Percentiles rank a stretch among this genome's conserved stretches.
Evolutionary conservation across 805 yeast species (phyloP).

Genomic region (Wickerhamiella allomyrinae): DNA sequence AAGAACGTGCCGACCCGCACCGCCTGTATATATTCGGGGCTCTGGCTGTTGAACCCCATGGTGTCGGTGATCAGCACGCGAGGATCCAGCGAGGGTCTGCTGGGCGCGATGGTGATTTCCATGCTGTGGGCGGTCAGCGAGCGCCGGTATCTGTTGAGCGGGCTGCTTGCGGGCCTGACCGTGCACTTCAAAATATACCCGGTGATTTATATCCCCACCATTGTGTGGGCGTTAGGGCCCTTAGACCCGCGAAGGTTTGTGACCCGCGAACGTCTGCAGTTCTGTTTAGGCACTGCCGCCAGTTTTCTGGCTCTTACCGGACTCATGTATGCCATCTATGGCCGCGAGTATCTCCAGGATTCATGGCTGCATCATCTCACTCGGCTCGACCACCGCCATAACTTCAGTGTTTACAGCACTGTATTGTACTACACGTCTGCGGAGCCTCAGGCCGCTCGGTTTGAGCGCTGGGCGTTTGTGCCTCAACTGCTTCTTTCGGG

Average conservation of each 20-base stretch:
- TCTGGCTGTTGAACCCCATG: slow-evolving; percentile 93
- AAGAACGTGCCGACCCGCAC: slow-evolving; percentile 22
- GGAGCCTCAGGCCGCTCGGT: slow-evolving; percentile 12
- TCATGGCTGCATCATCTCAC: slow-evolving; percentile 72
- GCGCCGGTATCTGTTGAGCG: slow-evolving; percentile 27
- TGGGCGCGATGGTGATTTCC: slow-evolving; percentile 61
- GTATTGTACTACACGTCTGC: slow-evolving; percentile 33
- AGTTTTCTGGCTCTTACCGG: slow-evolving; percentile 37
- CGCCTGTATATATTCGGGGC: slow-evolving; percentile 33
- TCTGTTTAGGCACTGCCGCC: slow-evolving; percentile 28
- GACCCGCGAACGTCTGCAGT: slow-evolving; percentile 31
- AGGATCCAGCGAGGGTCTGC: slow-evolving; percentile 82
- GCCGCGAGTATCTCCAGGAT: slow-evolving; percentile 58
- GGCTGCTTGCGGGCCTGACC: slow-evolving; percentile 51
- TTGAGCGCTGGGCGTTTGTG: slow-evolving; percentile 45
- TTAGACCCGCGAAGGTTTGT: slow-evolving; percentile 19
- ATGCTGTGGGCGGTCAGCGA: slow-evolving; percentile 34
- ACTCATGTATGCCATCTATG: slow-evolving; percentile 56
- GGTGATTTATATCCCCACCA: slow-evolving; percentile 67
- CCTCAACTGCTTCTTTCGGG: slow-evolving; percentile 63
- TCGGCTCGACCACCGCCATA: slow-evolving; percentile 86
- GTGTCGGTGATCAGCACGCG: slow-evolving; percentile 84
- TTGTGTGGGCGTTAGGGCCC: slow-evolving; percentile 33
- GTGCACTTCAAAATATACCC: slow-evolving; percentile 91
- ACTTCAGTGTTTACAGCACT: slow-evolving; percentile 77